Conservation (phyloP, 176 grass and related monocot species). For the Musa beccarii region DNA sequence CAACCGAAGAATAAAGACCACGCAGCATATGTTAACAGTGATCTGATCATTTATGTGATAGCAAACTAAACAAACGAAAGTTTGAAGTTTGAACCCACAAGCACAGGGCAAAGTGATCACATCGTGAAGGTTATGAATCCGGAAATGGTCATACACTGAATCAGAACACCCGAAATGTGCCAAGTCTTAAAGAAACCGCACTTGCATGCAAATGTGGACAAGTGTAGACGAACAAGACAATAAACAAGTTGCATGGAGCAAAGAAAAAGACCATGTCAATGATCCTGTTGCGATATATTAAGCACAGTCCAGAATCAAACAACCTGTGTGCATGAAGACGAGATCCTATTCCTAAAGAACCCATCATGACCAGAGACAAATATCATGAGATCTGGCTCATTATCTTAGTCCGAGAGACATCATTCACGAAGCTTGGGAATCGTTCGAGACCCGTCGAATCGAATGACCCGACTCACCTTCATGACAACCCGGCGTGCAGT, state of each 20-base stretch:
- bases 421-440: background rate
- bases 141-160: background rate
- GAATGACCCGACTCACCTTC: conserved; percentile 50
- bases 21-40: too few relatives aligned
- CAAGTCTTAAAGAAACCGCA: background rate
- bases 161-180: background rate
- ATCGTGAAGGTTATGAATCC: background rate
- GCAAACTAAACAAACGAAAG: too few relatives aligned
- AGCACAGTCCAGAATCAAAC: conserved; percentile 9
- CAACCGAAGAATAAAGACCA: background rate
- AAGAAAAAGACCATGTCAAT: conserved; percentile 1
- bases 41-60: too few relatives aligned
- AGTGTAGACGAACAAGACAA: background rate
- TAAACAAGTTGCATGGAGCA: conserved; percentile 45
- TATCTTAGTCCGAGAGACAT: background rate
- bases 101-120: background rate
- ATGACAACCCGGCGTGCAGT: conserved; percentile 77
- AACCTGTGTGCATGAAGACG: conserved; percentile 16
- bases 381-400: background rate
- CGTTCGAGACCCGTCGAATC: background rate
- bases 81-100: background rate
- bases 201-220: background rate
- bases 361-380: background rate
- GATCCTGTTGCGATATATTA: background rate
- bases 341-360: background rate